Evolutionary conservation across 106 monocot genomes (phyloP), one percentile per base, ranked within the genome.

Genomic region (Agapanthus africanus): DNA sequence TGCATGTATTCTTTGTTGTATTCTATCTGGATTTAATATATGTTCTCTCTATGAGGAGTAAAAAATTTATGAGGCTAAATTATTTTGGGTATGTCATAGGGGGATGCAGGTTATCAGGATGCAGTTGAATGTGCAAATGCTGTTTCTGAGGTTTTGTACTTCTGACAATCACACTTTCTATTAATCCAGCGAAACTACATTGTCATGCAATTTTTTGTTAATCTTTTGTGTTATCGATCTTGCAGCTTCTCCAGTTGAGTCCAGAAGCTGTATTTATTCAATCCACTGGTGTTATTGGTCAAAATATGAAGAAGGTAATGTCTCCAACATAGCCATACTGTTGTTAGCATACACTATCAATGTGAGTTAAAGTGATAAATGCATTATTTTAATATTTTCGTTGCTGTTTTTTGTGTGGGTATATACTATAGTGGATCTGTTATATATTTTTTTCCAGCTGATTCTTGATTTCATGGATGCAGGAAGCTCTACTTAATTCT

Each of bases 281-380:
- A 70, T 99, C 99, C n/a, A 99, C 99, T 72, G 99, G 99, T 69
- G 99, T 99, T 40, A 99, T 99, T 78, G 99, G 99, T 37, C 79
- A 99, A 73, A 90, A 90, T 73, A 93, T 99, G 73, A 90, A 90
- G 68, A 93, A 99, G 87, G 93, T 99, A 79, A n/a, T n/a, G n/a
- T n/a, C n/a, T n/a, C n/a, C n/a, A n/a, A n/a, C n/a, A n/a, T n/a
- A n/a, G n/a, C n/a, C n/a, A n/a, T n/a, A n/a, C n/a, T n/a, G n/a
- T n/a, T n/a, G n/a, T n/a, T n/a, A n/a, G n/a, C n/a, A n/a, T n/a
- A n/a, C n/a, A n/a, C n/a, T n/a, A n/a, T n/a, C n/a, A n/a, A n/a
- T n/a, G n/a, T n/a, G n/a, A n/a, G n/a, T n/a, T n/a, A n/a, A n/a
- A n/a, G n/a, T n/a, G n/a, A n/a, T n/a, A n/a, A n/a, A n/a, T n/a